Base-by-base conservation (phyloP, 2,329 filamentous ascomycete genomes). In the Byssothecium circinans region DNA sequence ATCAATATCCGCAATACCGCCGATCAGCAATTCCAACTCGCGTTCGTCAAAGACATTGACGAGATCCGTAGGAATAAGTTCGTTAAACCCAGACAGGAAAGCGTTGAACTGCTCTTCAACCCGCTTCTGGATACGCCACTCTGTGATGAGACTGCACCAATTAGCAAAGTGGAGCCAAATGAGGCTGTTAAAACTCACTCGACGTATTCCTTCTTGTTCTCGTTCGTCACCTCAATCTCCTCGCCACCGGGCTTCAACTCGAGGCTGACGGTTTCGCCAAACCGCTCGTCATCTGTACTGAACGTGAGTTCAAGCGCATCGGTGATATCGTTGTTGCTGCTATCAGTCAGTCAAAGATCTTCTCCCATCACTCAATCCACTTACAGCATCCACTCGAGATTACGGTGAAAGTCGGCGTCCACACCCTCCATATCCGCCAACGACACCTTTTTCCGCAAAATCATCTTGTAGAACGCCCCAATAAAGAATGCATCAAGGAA, bases 401-500 rank as follows among this genome's bases (percentile, higher is more conserved):
- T 97, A 49, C 92, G 86, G 74, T 99, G 92, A 78, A 97, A 95
- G 72, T 97, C 94, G 50, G 92, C 91, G 71, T 99, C 94, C 30
- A 99, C 94, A 75, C 94, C 94, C 75, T 99, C 94, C 94, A 99
- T 99, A 69, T 99, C 94, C 41, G 89, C 87, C 49, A 99, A 80
- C 2, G 87, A 78, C 23, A 99, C 94, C 63, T 90, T 86, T 81
- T 97, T 99, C 71, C 88, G 86, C 53, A 99, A 76, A 68, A 99
- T 88, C 94, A 99, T 99, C 81, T 99, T 99, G 82, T 99, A 99
- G 66, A 99, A 86, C 23, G 94, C 94, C 40, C 94, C 94, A 68
- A 99, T 97, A 74, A 99, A 99, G 80, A 99, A 99, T 27, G 94
- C 95, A 70, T 99, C 94, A 55, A 99, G 77, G 81, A 99, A 99